Base-by-base conservation (phyloP, 75 land plant species). In the Isoetes taiwanensis region DNA sequence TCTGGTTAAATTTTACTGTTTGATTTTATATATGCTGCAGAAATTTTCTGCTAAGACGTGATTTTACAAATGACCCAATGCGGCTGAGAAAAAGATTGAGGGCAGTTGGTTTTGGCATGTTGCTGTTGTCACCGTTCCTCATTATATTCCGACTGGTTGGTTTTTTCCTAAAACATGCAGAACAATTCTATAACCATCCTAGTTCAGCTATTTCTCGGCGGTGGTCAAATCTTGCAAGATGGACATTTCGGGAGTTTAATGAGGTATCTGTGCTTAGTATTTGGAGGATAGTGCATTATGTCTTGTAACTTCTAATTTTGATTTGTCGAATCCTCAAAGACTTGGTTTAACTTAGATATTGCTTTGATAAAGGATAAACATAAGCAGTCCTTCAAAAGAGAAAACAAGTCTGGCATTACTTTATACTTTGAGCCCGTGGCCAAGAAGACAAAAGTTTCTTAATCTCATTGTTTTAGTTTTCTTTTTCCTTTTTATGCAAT, bases 181-280 rank as follows among this genome's bases (percentile, higher is more conserved):
- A 94, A 61, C 84, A 88, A 53, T 88, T 94, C 56, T 94, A 94
- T 61, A 77, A 88, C 53, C 82, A 88, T 61, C 99, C 96, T 46
- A 79, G 83, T 34, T 67, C 84, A 12, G 96, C 86, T 39, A 75
- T 77, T 54, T 88, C 96, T 28, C 70, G 96, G 8, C 83, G 90
- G 61, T 94, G 99, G 99, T 88, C 99, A 32, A 94, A 81, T 64
- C 67, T 94, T 59, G 78, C 99, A n/a, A 94, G 65, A 63, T 94
- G 99, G 99, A 89, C 80, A 0, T 80, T 94, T 59, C 75, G 99
- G 37, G 99, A 94, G 52, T 94, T 81, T 59, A 94, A 94, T 68
- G 99, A 94, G 99, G 99, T 94, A 70, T 17, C 9, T n/a, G n/a
- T n/a, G 11, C 11, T 65, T 12, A 34, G 33, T n/a, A 57, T 58